These are phyloP conservation scores for Penicillium paneum DNA, from an alignment of 2,329 filamentous ascomycete species.

Conservation along the genomic window DNA sequence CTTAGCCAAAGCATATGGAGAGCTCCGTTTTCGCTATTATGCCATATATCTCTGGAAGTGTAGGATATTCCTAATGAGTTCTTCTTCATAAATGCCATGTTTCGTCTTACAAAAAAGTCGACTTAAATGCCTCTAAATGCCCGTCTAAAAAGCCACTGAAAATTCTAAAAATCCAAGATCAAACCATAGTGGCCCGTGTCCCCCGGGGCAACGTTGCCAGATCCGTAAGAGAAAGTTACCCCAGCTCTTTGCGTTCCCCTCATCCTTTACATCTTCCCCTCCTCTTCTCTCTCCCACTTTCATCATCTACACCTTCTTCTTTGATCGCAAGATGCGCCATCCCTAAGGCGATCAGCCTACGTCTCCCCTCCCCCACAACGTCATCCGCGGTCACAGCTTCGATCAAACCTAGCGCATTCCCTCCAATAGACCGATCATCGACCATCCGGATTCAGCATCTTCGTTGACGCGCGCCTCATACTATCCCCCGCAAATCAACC, in stretches of 20 bases:
- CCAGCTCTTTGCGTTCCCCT: slow-evolving; percentile 13
- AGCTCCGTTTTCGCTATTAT: not conserved
- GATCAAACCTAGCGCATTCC: slow-evolving; percentile 15
- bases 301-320: slow-evolving; percentile 10
- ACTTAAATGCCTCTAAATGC: not conserved
- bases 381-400: slow-evolving; percentile 31
- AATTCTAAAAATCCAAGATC: not conserved
- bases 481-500: not conserved
- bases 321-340: slow-evolving; percentile 19
- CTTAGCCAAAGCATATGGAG: not conserved
- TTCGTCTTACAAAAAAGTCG: not conserved
- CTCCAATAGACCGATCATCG: not conserved
- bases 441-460: not conserved
- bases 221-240: slow-evolving; percentile 19
- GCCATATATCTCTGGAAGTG: not conserved
- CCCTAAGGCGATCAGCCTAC: slow-evolving; percentile 27
- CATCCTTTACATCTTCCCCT: slow-evolving; percentile 7
- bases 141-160: too few relatives aligned
- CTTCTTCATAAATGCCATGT: not conserved
- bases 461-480: not conserved
- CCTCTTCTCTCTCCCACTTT: slow-evolving; percentile 10
- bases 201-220: slow-evolving; percentile 27
- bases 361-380: slow-evolving; percentile 25
- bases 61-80: not conserved
- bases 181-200: slow-evolving; percentile 23